Evolutionary conservation across 441 rosid genomes (phyloP), one percentile per base, ranked within the genome.

Genomic region (Macaranga tanarius): DNA sequence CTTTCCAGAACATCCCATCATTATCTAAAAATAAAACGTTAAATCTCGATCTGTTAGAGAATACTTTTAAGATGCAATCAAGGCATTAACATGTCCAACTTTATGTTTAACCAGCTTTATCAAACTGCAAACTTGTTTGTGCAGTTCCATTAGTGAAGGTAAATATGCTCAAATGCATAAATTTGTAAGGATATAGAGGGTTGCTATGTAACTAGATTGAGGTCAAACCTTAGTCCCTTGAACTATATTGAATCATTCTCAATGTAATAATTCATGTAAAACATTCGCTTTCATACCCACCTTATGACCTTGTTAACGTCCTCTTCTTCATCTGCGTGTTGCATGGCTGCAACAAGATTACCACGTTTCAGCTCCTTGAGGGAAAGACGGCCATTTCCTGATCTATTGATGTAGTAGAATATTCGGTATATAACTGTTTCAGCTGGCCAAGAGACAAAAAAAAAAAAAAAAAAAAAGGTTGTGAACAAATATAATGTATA

Each of bases 371-470:
- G 88, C 89, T 95, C 99, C 84, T 88, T 87, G 57, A 91, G 91
- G 31, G 96, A 87, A 75, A 95, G 84, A 61, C 80, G 93, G 51
- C 98, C 97, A 87, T 85, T 92, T 69, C 95, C 95, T 45, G 96
- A 77, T 86, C 91, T 88, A 84, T 95, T 95, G 72, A 91, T 84
- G 83, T 91, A 89, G 87, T 90, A 93, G 87, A 84, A 96, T 76
- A 96, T 96, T 87, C 98, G 85, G 88, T 92, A 95, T 81, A 88
- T 84, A 54, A 95, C 99, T 68, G 99, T 95, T 84, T 95, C 98
- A 83, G 99, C 99, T 95, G 97, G 71, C 54, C 59, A 62, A 62
- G 17, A 72, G 17, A 73, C 72, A 55, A 58, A 66, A 54, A 45
- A 42, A 19, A 7, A 38, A 10, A 69, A 50, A 34, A 52, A 75